Evolutionary conservation across 371 early-diverging fungal species (phyloP), one percentile per base, ranked within the genome.

Genomic region (Mortierella sp.): DNA sequence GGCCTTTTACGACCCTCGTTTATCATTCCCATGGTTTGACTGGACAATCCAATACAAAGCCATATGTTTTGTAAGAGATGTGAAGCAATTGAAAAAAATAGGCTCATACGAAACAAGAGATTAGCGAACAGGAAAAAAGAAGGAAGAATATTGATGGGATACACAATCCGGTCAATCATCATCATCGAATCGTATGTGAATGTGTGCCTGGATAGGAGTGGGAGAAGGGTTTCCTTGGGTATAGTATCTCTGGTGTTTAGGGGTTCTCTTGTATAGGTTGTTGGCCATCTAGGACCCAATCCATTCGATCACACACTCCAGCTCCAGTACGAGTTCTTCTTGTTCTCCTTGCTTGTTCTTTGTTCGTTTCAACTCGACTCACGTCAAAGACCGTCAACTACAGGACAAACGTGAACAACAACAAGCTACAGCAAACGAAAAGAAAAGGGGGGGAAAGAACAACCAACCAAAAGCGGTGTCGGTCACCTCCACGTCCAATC

Each of bases 391-490:
- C 63, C 55, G 9, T 5, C 16, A 54, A 13, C 48, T 48, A 48
- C 48, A 48, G 31, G 60, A 28, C 14, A 60, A 28, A 57, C 57
- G 57, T 57, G 10, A 57, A 57, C 28, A 57, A 57, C 10, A n/a
- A n/a, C 10, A n/a, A n/a, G n/a, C n/a, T 38, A 38, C 42, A 38
- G 5, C 42, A 5, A 48, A 16, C 31, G 14, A 60, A 28, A 28
- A 60, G 24, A 34, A 34, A 31, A 31, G 63, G 60, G 34, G 14
- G 63, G 63, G 8, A 63, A 34, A 63, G 63, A 63, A 34, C 63
- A 19, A 63, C 63, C 63, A 63, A 63, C 63, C 63, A 63, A 63
- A 63, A 63, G 63, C 19, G 21, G 34, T 63, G 63, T 63, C 63
- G 63, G 63, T 19, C 63, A 63, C 63, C 34, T 63, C 34, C 63